phyloP scores from a whole-genome alignment of 2,329 filamentous ascomycete genomes.

The Arthrinium phaeospermum region DNA sequence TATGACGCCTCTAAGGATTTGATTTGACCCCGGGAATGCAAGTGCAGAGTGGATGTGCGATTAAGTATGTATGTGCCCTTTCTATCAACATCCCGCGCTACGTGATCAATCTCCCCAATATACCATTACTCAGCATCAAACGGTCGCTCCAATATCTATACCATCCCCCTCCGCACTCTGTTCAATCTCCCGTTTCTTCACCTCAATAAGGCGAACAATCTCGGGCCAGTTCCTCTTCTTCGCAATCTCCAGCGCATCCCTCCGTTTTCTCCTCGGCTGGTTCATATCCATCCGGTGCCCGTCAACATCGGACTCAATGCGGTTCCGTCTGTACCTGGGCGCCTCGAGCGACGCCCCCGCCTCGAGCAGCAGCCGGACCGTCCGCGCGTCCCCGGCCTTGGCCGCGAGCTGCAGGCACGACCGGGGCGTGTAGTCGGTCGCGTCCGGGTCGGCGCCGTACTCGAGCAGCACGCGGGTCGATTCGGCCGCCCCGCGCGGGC shows the following conservation, averaged over 20 bases:
- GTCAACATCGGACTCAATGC: neutral
- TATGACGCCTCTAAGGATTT: too few relatives aligned
- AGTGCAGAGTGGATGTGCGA: too few relatives aligned
- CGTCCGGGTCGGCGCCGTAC: neutral
- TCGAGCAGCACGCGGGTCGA: neutral
- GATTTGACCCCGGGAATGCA: too few relatives aligned
- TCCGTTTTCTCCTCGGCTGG: neutral
- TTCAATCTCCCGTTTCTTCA: neutral
- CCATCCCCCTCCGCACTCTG: neutral
- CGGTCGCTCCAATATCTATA: too few relatives aligned
- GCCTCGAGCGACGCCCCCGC: neutral
- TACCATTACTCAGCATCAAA: too few relatives aligned
- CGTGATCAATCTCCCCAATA: too few relatives aligned
- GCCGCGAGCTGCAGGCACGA: conserved; percentile 6
- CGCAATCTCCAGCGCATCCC: neutral
- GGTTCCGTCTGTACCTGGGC: neutral
- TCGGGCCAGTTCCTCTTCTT: neutral
- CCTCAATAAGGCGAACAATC: neutral
- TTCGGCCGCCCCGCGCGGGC: neutral
- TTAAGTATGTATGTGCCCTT: too few relatives aligned
- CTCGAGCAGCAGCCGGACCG: neutral
- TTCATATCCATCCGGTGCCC: neutral
- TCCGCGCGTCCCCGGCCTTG: neutral
- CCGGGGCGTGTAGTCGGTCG: neutral
- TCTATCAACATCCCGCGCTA: too few relatives aligned